Conservation (phyloP, 2,329 filamentous ascomycete species). For the Aciculosporium take region DNA sequence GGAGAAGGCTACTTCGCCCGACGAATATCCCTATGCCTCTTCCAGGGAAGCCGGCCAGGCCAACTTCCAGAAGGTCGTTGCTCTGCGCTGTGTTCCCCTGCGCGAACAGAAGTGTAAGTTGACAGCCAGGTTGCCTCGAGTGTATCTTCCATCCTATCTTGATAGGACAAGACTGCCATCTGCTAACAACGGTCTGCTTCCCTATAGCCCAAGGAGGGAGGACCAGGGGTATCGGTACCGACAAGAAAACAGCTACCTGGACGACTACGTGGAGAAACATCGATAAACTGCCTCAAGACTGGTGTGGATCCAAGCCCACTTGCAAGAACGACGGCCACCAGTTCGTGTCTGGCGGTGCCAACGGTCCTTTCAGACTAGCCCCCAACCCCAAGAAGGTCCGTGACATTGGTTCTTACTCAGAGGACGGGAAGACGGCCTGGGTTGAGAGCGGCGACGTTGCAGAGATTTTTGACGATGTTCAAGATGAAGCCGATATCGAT, state of each 20-base stretch:
- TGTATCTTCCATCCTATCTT: too few relatives aligned
- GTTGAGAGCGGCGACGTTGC: neutral
- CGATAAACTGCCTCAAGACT: neutral
- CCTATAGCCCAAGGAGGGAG: neutral
- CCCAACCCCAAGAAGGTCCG: neutral
- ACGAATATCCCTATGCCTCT: conserved; percentile 1
- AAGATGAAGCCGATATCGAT: too few relatives aligned
- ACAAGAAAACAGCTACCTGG: neutral
- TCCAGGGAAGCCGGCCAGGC: neutral
- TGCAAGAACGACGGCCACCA: conserved; percentile 1
- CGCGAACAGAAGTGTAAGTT: neutral
- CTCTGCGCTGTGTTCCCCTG: neutral
- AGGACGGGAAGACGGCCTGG: neutral
- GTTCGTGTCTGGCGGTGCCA: neutral
- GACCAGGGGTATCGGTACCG: neutral
- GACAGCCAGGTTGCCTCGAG: too few relatives aligned
- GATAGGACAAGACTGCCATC: too few relatives aligned
- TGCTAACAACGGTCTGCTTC: neutral
- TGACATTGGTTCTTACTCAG: neutral
- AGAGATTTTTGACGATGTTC: neutral
- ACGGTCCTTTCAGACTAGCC: neutral
- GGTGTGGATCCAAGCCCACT: neutral
- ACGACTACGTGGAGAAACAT: neutral
- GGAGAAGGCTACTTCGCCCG: neutral
- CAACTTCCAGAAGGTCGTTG: neutral